Conservation (phyloP, 306 rosid genomes). For the Quercus glauca region DNA sequence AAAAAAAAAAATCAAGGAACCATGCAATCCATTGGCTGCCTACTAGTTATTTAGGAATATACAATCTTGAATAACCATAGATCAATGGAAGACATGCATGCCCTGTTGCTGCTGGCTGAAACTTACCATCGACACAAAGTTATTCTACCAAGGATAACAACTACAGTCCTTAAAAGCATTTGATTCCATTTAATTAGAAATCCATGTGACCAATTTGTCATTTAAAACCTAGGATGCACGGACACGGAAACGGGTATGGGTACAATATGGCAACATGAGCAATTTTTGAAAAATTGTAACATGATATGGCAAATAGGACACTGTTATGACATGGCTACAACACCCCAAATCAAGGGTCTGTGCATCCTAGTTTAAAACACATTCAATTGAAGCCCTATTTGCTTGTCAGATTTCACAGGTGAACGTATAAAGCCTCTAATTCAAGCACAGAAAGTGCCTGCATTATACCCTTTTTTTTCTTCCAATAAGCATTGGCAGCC, state of each 20-base stretch:
- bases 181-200: not conserved
- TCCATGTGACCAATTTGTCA: not conserved
- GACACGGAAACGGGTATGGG: too few species aligned
- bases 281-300: too few species aligned
- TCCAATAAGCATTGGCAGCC: not conserved
- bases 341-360: too few species aligned
- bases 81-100: not conserved
- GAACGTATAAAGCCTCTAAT: not conserved
- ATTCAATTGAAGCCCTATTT: not conserved
- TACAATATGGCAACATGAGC: too few species aligned
- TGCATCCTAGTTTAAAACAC: not conserved
- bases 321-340: too few species aligned
- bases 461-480: not conserved
- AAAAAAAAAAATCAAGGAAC: not conserved
- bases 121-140: not conserved
- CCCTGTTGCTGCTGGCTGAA: not conserved
- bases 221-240: not conserved
- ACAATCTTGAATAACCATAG: not conserved
- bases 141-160: not conserved
- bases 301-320: too few species aligned
- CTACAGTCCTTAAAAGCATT: not conserved
- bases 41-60: not conserved
- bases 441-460: not conserved
- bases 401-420: not conserved
- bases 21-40: not conserved